Percentiles rank a stretch among this genome's conserved stretches.
phyloP scores from a whole-genome alignment of 768 basidiomycete species.

The Coprinopsis cinerea region DNA sequence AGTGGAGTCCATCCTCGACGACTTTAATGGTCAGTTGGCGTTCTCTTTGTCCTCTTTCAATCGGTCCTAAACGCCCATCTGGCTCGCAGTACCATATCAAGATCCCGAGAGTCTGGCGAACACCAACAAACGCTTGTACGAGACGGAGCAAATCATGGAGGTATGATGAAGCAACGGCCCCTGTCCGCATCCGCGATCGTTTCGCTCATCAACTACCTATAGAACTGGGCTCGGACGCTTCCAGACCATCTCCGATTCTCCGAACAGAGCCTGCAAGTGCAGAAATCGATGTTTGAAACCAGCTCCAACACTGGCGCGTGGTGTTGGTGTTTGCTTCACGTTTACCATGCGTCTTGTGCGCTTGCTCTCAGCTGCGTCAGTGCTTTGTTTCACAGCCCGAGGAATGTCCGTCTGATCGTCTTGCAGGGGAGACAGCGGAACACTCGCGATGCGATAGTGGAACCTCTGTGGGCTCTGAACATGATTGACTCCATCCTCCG shows the following conservation, averaged over 20 bases:
- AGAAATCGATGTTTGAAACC: slow-evolving; percentile 75
- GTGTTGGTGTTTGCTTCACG: slow-evolving; percentile 76
- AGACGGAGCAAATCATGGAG: slow-evolving; percentile 41
- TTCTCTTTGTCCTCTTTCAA: neutral
- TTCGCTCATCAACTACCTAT: too few species aligned
- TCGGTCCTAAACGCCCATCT: slow-evolving; percentile 6
- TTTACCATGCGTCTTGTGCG: slow-evolving; percentile 61
- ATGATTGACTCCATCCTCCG: slow-evolving; percentile 39
- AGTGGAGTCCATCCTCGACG: slow-evolving; percentile 51
- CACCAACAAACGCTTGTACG: slow-evolving; percentile 29
- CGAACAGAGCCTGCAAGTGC: slow-evolving; percentile 60
- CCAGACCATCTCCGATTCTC: slow-evolving; percentile 68
- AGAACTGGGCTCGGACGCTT: slow-evolving; percentile 66
- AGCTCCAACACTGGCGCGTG: slow-evolving; percentile 74
- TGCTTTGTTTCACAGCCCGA: slow-evolving; percentile 12
- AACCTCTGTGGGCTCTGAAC: slow-evolving; percentile 38
- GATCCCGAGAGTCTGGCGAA: slow-evolving; percentile 29
- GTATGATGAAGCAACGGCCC: too few species aligned
- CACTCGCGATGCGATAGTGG: slow-evolving; percentile 30
- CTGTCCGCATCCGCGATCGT: too few species aligned
- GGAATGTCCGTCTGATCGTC: neutral
- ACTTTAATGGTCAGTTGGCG: slow-evolving; percentile 37
- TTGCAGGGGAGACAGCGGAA: slow-evolving; percentile 34
- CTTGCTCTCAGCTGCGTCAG: slow-evolving; percentile 61
- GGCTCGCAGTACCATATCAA: slow-evolving; percentile 19